Percentiles rank a stretch among this genome's conserved stretches.
Evolutionary conservation across 2,329 filamentous ascomycete genomes (phyloP).

Genomic region (Scolecobasidium constrictum): DNA sequence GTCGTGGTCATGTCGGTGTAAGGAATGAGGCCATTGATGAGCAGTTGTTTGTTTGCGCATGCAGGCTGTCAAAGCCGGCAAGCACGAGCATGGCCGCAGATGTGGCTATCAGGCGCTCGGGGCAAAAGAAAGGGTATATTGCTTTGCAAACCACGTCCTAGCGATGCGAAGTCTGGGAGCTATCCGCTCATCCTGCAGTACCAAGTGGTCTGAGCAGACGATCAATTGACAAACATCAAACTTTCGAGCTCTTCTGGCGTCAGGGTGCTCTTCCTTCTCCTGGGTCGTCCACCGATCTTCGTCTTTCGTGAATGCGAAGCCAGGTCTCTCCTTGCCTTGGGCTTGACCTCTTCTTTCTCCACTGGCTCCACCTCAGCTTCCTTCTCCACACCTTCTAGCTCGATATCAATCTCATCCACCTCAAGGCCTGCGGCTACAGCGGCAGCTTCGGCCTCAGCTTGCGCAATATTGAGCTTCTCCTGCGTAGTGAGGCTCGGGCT

Average conservation of each 20-base stretch:
- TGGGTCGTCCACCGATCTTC: conserved; percentile 45
- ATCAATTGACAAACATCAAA: conserved; percentile 15
- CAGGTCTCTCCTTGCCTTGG: conserved; percentile 6
- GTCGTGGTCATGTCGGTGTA: too few species aligned
- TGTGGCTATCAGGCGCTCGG: too few species aligned
- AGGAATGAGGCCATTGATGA: too few species aligned
- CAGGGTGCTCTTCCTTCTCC: conserved; percentile 60
- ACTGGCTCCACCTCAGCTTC: neutral
- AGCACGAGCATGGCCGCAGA: too few species aligned
- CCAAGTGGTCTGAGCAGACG: too few species aligned
- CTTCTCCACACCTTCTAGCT: conserved; percentile 4
- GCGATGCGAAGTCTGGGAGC: neutral
- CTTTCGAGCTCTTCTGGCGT: conserved; percentile 62
- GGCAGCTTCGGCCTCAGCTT: conserved; percentile 33
- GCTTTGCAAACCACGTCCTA: neutral
- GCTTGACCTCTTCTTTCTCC: neutral
- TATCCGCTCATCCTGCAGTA: too few species aligned
- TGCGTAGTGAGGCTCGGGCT: conserved; percentile 27
- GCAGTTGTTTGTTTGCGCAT: too few species aligned
- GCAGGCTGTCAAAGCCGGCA: too few species aligned
- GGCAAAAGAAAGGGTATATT: neutral
- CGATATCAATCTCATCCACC: conserved; percentile 14
- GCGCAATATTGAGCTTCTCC: conserved; percentile 34
- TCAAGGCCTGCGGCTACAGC: conserved; percentile 17
- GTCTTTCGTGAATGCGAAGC: conserved; percentile 30